Evolutionary conservation across 306 rosid species (phyloP).

Genomic region (Acacia confusa): DNA sequence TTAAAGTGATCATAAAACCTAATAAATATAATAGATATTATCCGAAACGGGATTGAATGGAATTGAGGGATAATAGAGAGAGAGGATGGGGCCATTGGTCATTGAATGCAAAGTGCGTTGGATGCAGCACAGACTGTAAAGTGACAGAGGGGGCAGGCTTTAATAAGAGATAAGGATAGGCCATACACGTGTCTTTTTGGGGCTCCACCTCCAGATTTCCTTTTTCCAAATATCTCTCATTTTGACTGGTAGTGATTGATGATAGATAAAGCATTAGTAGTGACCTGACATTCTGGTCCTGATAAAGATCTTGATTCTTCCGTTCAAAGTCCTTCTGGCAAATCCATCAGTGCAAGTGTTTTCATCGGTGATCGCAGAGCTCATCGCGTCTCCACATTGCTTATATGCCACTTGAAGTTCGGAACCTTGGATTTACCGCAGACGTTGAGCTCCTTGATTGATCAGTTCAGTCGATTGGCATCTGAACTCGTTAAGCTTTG

Average conservation of each 20-base stretch:
- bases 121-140: conserved; percentile 41
- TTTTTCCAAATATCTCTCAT: conserved; percentile 35
- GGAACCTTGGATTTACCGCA: conserved; percentile 22
- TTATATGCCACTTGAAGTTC: conserved; percentile 46
- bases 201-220: conserved; percentile 45
- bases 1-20: no score
- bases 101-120: conserved; percentile 22
- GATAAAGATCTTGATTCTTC: conserved; percentile 32
- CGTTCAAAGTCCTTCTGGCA: conserved; percentile 30
- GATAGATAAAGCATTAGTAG: conserved; percentile 42
- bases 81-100: background rate
- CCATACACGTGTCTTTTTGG: conserved; percentile 39
- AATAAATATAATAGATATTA: no score
- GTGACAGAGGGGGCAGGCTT: conserved; percentile 28
- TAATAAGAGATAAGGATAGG: conserved; percentile 7
- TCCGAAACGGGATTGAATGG: background rate
- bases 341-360: conserved; percentile 45
- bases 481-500: conserved; percentile 29
- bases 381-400: conserved; percentile 50
- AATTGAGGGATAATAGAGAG: background rate
- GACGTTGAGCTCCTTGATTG: conserved; percentile 39
- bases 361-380: conserved; percentile 41
- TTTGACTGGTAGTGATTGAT: conserved; percentile 50
- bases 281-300: conserved; percentile 43
- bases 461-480: conserved; percentile 30